These are phyloP conservation scores for Cutaneotrichosporon cyanovorans DNA, from an alignment of 1,284 basidiomycete genomes.

Conservation along the genomic window DNA sequence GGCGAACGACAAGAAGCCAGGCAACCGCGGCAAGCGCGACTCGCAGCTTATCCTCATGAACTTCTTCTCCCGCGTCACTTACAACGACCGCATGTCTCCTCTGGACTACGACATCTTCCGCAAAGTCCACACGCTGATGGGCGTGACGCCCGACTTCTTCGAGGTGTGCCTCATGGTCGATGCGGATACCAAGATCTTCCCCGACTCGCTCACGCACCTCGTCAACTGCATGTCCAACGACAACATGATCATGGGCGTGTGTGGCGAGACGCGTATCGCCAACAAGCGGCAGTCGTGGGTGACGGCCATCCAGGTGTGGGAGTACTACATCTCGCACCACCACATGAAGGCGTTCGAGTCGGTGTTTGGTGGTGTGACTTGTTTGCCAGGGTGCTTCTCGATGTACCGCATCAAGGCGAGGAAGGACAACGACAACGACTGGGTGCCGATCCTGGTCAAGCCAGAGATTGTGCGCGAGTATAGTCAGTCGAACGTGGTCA, in stretches of 20 bases:
- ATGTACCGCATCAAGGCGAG: slow-evolving; percentile 98
- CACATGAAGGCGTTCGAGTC: slow-evolving; percentile 97
- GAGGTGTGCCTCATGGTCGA: slow-evolving; percentile 98
- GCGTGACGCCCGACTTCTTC: slow-evolving; percentile 98
- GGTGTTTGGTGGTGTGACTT: slow-evolving; percentile 98
- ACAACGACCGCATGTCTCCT: slow-evolving; percentile 97
- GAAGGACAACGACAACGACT: slow-evolving; percentile 78
- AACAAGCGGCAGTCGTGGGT: slow-evolving; percentile 99
- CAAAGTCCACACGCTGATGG: slow-evolving; percentile 93
- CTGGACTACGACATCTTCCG: slow-evolving; percentile 97
- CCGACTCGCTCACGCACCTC: slow-evolving; percentile 73
- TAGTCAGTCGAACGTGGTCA: slow-evolving; percentile 85
- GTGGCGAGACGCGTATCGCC: slow-evolving; percentile 95
- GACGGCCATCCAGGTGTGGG: slow-evolving; percentile 91
- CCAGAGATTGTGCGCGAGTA: slow-evolving; percentile 97
- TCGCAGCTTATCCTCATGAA: slow-evolving; percentile 99
- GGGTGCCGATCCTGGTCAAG: slow-evolving; percentile 95
- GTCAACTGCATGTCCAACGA: slow-evolving; percentile 99
- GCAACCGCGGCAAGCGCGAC: slow-evolving; percentile 97
- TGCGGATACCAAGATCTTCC: slow-evolving; percentile 90
- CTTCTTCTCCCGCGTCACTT: slow-evolving; percentile 97
- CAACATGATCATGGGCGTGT: slow-evolving; percentile 97
- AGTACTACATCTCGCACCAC: slow-evolving; percentile 99
- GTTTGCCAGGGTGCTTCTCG: slow-evolving; percentile 97
- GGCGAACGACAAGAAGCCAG: slow-evolving; percentile 83